Conservation (phyloP, 306 rosid genomes). For the Benincasa hispida region DNA sequence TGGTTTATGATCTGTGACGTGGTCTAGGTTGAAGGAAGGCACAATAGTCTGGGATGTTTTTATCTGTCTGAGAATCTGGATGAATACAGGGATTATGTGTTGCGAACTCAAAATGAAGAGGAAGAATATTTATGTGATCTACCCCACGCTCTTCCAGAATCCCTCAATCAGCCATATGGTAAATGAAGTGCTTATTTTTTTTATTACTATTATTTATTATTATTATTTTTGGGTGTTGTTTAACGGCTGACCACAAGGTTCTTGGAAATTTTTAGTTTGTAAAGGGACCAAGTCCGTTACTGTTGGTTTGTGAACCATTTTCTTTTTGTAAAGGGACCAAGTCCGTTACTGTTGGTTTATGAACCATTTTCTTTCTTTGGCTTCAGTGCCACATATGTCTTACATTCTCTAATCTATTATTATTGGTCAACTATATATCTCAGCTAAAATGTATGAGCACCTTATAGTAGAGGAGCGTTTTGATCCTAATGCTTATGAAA, state of each 20-base stretch:
- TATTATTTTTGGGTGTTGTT: neutral
- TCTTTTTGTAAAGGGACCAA: neutral
- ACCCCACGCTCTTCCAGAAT: slow-evolving; percentile 50
- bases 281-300: neutral
- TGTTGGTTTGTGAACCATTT: no score
- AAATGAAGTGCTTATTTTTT: slow-evolving; percentile 24
- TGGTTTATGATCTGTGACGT: slow-evolving; percentile 10
- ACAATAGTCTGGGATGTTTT: slow-evolving; percentile 61
- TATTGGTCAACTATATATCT: neutral
- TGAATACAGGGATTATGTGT: slow-evolving; percentile 36
- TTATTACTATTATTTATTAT: no score
- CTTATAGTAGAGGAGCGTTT: neutral
- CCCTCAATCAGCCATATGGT: slow-evolving; percentile 45
- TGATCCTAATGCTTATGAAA: neutral
- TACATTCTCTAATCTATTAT: neutral
- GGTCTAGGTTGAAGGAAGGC: slow-evolving; percentile 64
- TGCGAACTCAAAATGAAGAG: slow-evolving; percentile 31
- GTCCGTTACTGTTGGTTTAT: neutral
- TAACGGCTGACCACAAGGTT: neutral
- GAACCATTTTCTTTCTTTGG: neutral
- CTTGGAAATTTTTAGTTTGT: neutral
- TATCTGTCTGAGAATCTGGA: slow-evolving; percentile 77
- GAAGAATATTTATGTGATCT: slow-evolving; percentile 38
- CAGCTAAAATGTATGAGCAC: neutral
- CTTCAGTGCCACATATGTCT: neutral